A percentile compares a stretch with the other conserved stretches of the same genome.
These are phyloP conservation scores for Penicillium sp. DNA, from an alignment of 2,329 filamentous ascomycete species.

Conservation along the genomic window DNA sequence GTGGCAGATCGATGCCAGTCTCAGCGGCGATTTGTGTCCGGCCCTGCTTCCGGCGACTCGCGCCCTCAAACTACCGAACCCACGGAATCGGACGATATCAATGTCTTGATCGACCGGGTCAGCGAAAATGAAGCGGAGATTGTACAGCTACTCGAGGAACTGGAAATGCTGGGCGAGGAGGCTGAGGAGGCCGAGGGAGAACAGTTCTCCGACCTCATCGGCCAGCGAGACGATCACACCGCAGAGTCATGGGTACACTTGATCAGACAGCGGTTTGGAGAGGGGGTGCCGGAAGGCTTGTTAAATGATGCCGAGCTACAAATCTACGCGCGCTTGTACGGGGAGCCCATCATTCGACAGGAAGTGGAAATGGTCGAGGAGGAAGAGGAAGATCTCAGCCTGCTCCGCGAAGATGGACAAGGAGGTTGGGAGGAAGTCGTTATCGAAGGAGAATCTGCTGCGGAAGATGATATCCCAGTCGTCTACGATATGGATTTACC, in stretches of 20 bases:
- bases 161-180: constrained; percentile 32
- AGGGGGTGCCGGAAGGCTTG: constrained; percentile 68
- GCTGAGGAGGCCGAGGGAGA: constrained; percentile 30
- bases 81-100: constrained; percentile 30
- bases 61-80: constrained; percentile 16
- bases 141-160: constrained; percentile 34
- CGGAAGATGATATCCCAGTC: constrained; percentile 25
- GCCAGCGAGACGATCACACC: constrained; percentile 32
- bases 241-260: constrained; percentile 55
- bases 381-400: constrained; percentile 26
- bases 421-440: constrained; percentile 39
- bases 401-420: constrained; percentile 40
- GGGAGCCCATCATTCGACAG: constrained; percentile 56
- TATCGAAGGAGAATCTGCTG: constrained; percentile 16
- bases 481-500: constrained; percentile 32
- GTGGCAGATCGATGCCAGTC: constrained; percentile 9
- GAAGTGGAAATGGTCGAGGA: constrained; percentile 26
- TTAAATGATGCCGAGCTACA: constrained; percentile 66
- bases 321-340: constrained; percentile 78
- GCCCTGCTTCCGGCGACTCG: constrained; percentile 17
- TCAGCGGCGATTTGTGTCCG: constrained; percentile 25
- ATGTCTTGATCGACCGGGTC: constrained; percentile 38
- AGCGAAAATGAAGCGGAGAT: constrained; percentile 36
- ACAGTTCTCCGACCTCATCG: constrained; percentile 29
- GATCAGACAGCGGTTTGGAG: constrained; percentile 71